A percentile compares a stretch with the other conserved stretches of the same genome.
These are phyloP conservation scores for Delphinella strobiligena DNA, from an alignment of 2,329 filamentous ascomycete genomes.

Conservation along the genomic window DNA sequence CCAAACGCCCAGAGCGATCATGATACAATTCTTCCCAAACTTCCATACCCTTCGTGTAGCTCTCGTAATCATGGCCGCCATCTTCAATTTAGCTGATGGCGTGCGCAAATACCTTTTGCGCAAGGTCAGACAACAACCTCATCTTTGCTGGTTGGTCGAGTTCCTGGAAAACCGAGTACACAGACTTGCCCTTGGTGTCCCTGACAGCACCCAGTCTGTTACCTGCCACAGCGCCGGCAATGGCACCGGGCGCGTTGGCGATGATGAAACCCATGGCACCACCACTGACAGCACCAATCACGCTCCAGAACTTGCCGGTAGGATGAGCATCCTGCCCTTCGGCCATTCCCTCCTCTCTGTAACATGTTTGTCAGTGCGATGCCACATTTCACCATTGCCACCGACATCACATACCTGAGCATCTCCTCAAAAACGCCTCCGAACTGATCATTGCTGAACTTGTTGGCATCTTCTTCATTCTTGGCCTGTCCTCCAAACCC, in stretches of 20 bases:
- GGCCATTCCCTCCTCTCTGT: conserved; percentile 50
- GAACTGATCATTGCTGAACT: conserved; percentile 66
- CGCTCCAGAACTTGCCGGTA: conserved; percentile 71
- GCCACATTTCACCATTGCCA: too few relatives aligned
- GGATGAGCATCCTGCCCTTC: conserved; percentile 49
- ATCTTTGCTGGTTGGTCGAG: conserved; percentile 74
- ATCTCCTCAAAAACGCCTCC: conserved; percentile 51
- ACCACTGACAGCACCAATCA: conserved; percentile 76
- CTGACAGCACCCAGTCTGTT: conserved; percentile 83
- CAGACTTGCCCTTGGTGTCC: conserved; percentile 87
- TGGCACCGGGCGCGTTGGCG: conserved; percentile 75
- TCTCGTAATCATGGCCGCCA: background rate
- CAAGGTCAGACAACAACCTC: conserved; percentile 69
- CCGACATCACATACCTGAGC: conserved; percentile 23
- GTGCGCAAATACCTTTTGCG: conserved; percentile 75
- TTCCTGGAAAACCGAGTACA: conserved; percentile 84
- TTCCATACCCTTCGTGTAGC: background rate
- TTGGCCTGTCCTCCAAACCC: conserved; percentile 41
- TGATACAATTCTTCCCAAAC: background rate
- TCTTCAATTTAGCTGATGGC: conserved; percentile 43
- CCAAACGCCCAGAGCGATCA: background rate
- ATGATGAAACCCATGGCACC: conserved; percentile 91
- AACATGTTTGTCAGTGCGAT: background rate
- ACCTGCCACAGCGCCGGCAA: conserved; percentile 85
- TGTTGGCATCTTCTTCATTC: conserved; percentile 30